Evolutionary conservation across 306 rosid genomes (phyloP), one percentile per base, ranked within the genome.

Genomic region (Argentina anserina): DNA sequence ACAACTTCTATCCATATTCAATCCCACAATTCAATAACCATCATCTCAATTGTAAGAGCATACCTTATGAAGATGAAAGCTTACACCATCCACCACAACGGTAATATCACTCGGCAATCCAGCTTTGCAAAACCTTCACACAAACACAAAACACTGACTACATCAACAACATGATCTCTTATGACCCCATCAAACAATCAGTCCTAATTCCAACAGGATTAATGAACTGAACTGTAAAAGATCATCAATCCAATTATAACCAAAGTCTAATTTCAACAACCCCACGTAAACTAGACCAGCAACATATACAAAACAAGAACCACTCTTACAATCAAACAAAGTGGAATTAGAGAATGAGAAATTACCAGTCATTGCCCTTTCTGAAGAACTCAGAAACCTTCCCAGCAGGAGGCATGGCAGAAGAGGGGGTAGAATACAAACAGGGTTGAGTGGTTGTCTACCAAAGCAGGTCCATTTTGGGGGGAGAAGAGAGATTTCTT

Each of bases 1-100:
- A 39, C 4, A 2, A 29, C 23, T 37, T 40, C 26, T 12, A 15
- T 70, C 52, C 1, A 3, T 37, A 15, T 29, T 9, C 9, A 56
- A 56, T 8, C 67, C 25, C 26, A 64, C 4, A 78, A 26, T 33
- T 41, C 33, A 13, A 61, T 12, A 49, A 53, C 52, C 69, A 62
- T 39, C 3, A 40, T 9, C 14, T 21, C 49, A 70, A 49, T 28
- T 18, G 46, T 37, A 36, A 70, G 46, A 29, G 39, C 42, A 31
- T 84, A 92, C 97, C 96, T 85, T 89, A 78, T 92, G 97, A 74
- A 92, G 92, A 84, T 92, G 94, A 78, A 92, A 90, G 82, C 80
- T 86, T 45, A 85, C 78, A 21, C 77, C 86, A 6, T 88, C 90
- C 40, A 90, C 83, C 61, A 85, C 82, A 62, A 90, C 74, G 76